These are phyloP conservation scores for Sporothrix globosa DNA, from an alignment of 2,329 filamentous ascomycete genomes.

Conservation along the genomic window DNA sequence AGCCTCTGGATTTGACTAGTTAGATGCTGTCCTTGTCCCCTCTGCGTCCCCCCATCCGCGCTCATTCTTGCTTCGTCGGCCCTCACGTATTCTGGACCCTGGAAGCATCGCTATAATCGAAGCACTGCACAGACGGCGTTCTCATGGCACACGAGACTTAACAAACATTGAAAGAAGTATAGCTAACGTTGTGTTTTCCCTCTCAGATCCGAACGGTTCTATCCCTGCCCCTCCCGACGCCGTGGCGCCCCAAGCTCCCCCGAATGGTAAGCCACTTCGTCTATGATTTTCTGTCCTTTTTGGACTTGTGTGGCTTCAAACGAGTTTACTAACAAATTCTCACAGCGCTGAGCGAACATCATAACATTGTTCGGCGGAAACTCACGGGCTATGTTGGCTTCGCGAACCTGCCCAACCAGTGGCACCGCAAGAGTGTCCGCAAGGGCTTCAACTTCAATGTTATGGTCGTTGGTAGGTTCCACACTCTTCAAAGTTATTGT, in stretches of 20 bases:
- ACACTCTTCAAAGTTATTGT: background rate
- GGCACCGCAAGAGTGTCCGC: conserved; percentile 99
- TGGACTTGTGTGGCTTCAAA: background rate
- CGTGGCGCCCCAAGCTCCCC: conserved; percentile 49
- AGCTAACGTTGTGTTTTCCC: conserved; percentile 45
- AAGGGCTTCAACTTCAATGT: conserved; percentile 99
- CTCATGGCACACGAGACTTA: background rate
- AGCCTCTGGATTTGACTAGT: conserved; percentile 18
- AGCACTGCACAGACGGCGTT: conserved; percentile 3
- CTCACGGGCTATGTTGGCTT: conserved; percentile 98
- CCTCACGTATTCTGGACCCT: conserved; percentile 4
- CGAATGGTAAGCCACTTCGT: conserved; percentile 10
- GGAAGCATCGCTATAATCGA: conserved; percentile 10
- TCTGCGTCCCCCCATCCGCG: background rate
- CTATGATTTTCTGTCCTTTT: background rate
- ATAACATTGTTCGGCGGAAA: conserved; percentile 97
- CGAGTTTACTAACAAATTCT: background rate
- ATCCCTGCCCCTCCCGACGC: conserved; percentile 47
- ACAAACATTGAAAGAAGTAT: background rate
- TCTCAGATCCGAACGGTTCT: conserved; percentile 48
- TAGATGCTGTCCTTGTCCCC: conserved; percentile 15
- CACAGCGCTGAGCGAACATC: conserved; percentile 64
- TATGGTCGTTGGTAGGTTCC: conserved; percentile 92
- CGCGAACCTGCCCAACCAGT: conserved; percentile 98
- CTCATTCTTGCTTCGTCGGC: background rate